Percentiles rank a stretch among this genome's conserved stretches.
These are phyloP conservation scores for Monosporozyma aerobia DNA, from an alignment of 805 yeast species.

Conservation along the genomic window DNA sequence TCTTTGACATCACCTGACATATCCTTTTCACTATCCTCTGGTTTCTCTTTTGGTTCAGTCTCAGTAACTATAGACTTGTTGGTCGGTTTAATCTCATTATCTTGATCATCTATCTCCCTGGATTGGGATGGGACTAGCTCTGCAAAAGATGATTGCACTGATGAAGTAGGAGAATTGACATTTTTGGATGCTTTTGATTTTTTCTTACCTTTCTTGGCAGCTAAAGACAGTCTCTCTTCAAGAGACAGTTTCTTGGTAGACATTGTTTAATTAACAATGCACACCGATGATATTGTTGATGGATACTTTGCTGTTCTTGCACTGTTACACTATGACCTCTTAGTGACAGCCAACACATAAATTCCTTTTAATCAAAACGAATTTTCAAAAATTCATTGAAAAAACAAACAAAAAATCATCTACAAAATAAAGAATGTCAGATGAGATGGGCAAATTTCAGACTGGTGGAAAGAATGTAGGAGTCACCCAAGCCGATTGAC, in stretches of 20 bases:
- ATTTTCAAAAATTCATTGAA: not conserved
- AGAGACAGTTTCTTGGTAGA: constrained; percentile 53
- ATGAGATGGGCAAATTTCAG: not conserved
- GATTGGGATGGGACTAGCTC: not conserved
- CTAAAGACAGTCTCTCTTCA: constrained; percentile 78
- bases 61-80: not conserved
- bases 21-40: not conserved
- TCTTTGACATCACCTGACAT: not conserved
- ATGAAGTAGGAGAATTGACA: not conserved
- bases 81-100: not conserved
- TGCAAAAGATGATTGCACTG: not conserved
- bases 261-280: constrained; percentile 1
- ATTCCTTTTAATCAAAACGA: not conserved
- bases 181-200: constrained; percentile 14
- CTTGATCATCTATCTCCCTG: not conserved
- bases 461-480: not conserved
- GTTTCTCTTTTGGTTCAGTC: not conserved
- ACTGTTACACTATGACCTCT: not conserved
- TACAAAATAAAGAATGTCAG: not conserved
- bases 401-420: not conserved
- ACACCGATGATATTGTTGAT: not conserved
- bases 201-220: constrained; percentile 44
- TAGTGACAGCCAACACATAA: not conserved
- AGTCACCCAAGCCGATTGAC: too few relatives aligned
- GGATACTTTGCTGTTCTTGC: not conserved